Conservation (phyloP, 495 filamentous ascomycete species). For the Zalerion maritima region DNA sequence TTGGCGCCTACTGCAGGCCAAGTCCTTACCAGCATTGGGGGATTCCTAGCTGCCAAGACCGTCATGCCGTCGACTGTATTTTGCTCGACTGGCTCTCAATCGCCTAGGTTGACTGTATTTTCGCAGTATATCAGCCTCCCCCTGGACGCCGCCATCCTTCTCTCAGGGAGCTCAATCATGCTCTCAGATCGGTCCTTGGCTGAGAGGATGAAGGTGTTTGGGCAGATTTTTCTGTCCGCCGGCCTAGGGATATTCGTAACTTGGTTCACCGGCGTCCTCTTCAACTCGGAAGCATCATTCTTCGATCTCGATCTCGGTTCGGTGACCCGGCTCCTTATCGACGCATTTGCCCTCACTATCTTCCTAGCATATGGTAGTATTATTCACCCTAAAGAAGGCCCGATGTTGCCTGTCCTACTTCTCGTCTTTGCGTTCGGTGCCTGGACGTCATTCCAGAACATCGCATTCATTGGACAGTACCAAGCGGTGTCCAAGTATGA, state of each 20-base stretch:
- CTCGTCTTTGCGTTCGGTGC: too few species aligned
- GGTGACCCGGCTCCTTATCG: constrained; percentile 8
- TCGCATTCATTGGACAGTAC: too few species aligned
- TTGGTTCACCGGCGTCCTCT: too few species aligned
- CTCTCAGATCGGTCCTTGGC: constrained; percentile 31
- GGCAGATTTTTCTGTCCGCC: constrained; percentile 18
- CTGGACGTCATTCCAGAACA: too few species aligned
- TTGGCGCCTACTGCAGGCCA: constrained; percentile 12
- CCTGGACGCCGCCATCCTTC: constrained; percentile 23
- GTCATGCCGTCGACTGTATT: constrained; percentile 24
- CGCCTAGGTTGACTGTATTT: constrained; percentile 11
- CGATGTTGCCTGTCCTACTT: too few species aligned
- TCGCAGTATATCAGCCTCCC: constrained; percentile 25
- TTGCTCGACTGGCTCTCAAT: constrained; percentile 22
- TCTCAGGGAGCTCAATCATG: constrained; percentile 29
- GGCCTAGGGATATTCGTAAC: too few species aligned
- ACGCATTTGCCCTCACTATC: too few species aligned
- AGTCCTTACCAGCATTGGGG: constrained; percentile 15
- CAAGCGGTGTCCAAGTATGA: constrained; percentile 10
- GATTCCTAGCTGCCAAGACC: constrained; percentile 10
- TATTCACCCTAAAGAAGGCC: too few species aligned
- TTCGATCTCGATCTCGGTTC: constrained; percentile 10
- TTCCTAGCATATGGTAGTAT: too few species aligned
- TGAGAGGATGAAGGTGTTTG: constrained; percentile 22
- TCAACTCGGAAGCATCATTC: constrained; percentile 7